Conservation (phyloP, 2,329 filamentous ascomycete genomes). For the Botrytis galanthina region DNA sequence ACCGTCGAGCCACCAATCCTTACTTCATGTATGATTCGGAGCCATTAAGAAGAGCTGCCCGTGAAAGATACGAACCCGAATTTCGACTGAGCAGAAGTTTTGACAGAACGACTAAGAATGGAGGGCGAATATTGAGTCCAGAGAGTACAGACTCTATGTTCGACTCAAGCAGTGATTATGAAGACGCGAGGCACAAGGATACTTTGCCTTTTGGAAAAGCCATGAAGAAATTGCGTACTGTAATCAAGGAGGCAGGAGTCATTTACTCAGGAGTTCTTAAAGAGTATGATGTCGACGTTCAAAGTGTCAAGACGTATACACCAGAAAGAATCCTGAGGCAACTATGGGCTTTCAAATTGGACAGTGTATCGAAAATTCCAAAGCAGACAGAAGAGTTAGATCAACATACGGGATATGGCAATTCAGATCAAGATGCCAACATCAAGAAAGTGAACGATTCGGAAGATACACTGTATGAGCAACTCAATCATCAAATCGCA, state of each 20-base stretch:
- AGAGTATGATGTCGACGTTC: conserved; percentile 28
- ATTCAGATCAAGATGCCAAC: conserved; percentile 17
- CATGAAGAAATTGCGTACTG: conserved; percentile 22
- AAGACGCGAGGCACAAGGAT: background rate
- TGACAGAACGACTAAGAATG: background rate
- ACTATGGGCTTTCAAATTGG: conserved; percentile 27
- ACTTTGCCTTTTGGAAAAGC: conserved; percentile 20
- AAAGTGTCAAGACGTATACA: conserved; percentile 24
- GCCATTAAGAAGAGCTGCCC: background rate
- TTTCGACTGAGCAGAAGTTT: background rate
- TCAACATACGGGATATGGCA: conserved; percentile 6
- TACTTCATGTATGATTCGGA: conserved; percentile 1
- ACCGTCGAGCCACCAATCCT: background rate
- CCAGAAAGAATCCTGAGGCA: conserved; percentile 20
- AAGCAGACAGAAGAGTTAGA: conserved; percentile 8
- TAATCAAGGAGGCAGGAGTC: conserved; percentile 26
- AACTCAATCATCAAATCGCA: conserved; percentile 6
- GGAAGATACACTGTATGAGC: conserved; percentile 5
- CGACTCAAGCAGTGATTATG: conserved; percentile 4
- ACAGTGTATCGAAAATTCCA: conserved; percentile 1
- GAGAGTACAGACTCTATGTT: background rate
- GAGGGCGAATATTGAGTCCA: background rate
- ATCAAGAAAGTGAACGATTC: conserved; percentile 4
- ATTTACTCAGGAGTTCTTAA: conserved; percentile 29
- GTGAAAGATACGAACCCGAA: background rate